These are phyloP conservation scores for Cenchrus purpureus DNA, from an alignment of 176 grass and related monocot species.

Conservation along the genomic window DNA sequence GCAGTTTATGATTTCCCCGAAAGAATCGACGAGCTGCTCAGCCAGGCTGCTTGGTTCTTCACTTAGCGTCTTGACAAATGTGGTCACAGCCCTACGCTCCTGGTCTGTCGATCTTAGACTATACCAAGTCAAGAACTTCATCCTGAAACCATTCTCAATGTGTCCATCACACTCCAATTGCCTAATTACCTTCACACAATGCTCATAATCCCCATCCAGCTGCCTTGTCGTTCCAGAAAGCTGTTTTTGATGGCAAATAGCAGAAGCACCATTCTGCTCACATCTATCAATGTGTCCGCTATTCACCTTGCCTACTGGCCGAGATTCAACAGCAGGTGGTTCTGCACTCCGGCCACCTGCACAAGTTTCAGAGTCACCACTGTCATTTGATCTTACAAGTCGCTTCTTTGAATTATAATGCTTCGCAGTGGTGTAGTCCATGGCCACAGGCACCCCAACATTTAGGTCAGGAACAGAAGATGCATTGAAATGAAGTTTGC, in stretches of 20 bases:
- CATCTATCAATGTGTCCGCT: conserved; percentile 19
- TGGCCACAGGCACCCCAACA: conserved; percentile 52
- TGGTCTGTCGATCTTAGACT: conserved; percentile 74
- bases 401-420: conserved; percentile 55
- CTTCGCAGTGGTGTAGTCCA: conserved; percentile 57
- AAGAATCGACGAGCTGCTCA: conserved; percentile 81
- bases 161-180: conserved; percentile 72
- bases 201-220: conserved; percentile 70
- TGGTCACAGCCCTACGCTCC: conserved; percentile 68
- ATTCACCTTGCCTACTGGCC: conserved; percentile 42
- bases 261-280: conserved; percentile 55
- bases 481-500: conserved; percentile 73
- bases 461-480: conserved; percentile 86
- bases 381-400: conserved; percentile 66
- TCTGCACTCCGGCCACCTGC: conserved; percentile 49
- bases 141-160: conserved; percentile 78
- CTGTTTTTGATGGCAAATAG: conserved; percentile 36
- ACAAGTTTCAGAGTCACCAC: conserved; percentile 82
- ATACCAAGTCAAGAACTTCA: conserved; percentile 93
- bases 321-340: conserved; percentile 66
- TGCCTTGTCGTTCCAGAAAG: conserved; percentile 12
- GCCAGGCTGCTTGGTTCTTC: conserved; percentile 75
- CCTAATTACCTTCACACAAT: conserved; percentile 86
- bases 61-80: conserved; percentile 69
- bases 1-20: conserved; percentile 67